Evolutionary conservation across 495 filamentous ascomycete genomes (phyloP).

Genomic region (Trichoderma reesei): DNA sequence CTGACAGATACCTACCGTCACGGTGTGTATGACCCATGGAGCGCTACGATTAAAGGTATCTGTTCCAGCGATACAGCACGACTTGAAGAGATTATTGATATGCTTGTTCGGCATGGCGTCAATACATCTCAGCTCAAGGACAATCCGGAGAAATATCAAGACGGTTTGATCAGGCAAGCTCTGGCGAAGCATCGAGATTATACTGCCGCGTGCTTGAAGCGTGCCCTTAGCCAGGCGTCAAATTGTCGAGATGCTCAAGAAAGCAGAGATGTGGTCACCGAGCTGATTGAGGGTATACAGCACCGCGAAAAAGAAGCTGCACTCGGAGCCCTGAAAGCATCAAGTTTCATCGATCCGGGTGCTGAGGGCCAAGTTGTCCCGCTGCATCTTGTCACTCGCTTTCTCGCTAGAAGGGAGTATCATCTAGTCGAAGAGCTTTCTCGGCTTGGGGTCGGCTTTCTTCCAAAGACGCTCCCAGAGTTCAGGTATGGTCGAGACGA

Average conservation of each 20-base stretch:
- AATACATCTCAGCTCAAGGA: neutral
- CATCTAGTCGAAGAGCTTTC: neutral
- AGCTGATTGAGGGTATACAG: neutral
- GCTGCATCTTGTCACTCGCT: neutral
- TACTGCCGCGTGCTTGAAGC: neutral
- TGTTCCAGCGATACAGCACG: slow-evolving; percentile 11
- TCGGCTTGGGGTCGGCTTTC: neutral
- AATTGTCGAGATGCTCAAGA: neutral
- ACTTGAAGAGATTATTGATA: slow-evolving; percentile 18
- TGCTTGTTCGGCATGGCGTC: slow-evolving; percentile 14
- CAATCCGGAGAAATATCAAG: neutral
- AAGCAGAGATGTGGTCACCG: neutral
- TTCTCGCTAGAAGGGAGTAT: neutral
- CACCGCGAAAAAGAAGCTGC: neutral
- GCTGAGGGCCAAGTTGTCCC: neutral
- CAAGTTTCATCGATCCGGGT: too few relatives aligned
- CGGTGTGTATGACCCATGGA: neutral
- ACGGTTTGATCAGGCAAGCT: neutral
- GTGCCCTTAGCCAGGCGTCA: neutral
- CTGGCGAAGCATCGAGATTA: neutral
- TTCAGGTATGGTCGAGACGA: neutral
- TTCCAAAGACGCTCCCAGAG: neutral
- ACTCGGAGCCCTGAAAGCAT: neutral
- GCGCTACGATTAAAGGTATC: slow-evolving; percentile 11
- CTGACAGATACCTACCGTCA: neutral